phyloP scores from a whole-genome alignment of 805 yeast genomes.

The Naumovozyma castellii region DNA sequence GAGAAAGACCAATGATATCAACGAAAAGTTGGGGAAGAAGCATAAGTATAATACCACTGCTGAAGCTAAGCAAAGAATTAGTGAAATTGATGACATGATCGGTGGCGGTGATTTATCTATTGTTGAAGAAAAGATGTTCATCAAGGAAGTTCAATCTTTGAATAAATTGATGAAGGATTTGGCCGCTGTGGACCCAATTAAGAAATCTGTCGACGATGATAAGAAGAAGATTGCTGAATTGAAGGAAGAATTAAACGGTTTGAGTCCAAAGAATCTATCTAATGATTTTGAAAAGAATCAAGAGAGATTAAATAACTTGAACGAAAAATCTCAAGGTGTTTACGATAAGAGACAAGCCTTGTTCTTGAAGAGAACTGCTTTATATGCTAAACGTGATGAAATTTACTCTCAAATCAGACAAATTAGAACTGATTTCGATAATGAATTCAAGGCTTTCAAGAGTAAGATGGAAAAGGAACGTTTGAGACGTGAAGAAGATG shows the following conservation, averaged over 20 bases:
- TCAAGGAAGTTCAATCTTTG: conserved; percentile 77
- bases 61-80: conserved; percentile 61
- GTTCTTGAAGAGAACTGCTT: conserved; percentile 54
- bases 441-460: conserved; percentile 62
- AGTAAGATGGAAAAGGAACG: conserved; percentile 63
- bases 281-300: conserved; percentile 59
- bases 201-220: conserved; percentile 70
- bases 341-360: conserved; percentile 58
- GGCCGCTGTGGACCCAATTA: conserved; percentile 60
- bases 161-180: conserved; percentile 76
- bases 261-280: conserved; percentile 55
- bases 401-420: conserved; percentile 57
- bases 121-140: conserved; percentile 79
- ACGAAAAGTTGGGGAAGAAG: conserved; percentile 33
- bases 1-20: conserved; percentile 67
- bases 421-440: conserved; percentile 66
- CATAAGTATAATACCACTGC: conserved; percentile 59
- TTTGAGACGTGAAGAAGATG: conserved; percentile 51
- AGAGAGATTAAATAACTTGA: conserved; percentile 59
- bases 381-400: conserved; percentile 59
- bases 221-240: conserved; percentile 65
- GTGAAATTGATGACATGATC: conserved; percentile 59
- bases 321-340: conserved; percentile 46
- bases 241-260: conserved; percentile 52
- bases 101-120: conserved; percentile 72